A percentile compares a stretch with the other conserved stretches of the same genome.
These are phyloP conservation scores for Eudorina sp. DNA, from an alignment of 139 green algal genomes.

Conservation along the genomic window DNA sequence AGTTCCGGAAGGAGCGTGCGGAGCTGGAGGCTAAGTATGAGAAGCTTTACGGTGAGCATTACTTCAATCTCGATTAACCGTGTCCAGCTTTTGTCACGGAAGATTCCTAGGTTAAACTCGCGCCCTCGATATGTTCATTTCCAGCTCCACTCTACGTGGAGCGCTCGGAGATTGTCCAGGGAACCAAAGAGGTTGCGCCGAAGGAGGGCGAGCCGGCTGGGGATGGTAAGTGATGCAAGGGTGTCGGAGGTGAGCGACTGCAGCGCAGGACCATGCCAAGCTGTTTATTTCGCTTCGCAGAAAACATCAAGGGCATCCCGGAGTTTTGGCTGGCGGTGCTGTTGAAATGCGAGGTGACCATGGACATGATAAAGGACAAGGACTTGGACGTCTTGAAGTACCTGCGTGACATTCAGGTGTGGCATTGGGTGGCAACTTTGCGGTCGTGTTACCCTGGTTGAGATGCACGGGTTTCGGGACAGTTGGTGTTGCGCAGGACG, in stretches of 20 bases:
- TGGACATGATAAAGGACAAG: conserved; percentile 85
- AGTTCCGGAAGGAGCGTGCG: conserved; percentile 79
- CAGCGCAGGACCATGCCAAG: no score
- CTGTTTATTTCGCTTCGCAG: background rate
- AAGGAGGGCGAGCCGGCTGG: conserved; percentile 56
- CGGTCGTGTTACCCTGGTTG: no score
- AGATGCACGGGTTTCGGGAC: no score
- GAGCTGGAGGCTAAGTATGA: conserved; percentile 85
- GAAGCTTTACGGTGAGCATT: conserved; percentile 74
- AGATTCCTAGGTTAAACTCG: background rate
- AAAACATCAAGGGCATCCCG: conserved; percentile 78
- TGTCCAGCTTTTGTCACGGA: background rate
- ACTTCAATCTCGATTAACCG: background rate
- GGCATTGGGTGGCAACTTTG: no score
- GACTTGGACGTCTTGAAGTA: conserved; percentile 90
- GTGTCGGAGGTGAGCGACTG: background rate
- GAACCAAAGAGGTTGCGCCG: conserved; percentile 70
- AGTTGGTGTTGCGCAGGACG: no score
- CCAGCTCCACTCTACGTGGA: conserved; percentile 85
- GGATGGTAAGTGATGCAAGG: conserved; percentile 3
- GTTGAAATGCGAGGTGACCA: conserved; percentile 76
- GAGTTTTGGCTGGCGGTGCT: conserved; percentile 91
- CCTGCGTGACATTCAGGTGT: conserved; percentile 82
- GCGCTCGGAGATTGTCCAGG: conserved; percentile 77
- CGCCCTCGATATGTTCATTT: no score